Evolutionary conservation across 352 stramenopile genomes (phyloP).

Genomic region (Globisporangium acanthophoron): DNA sequence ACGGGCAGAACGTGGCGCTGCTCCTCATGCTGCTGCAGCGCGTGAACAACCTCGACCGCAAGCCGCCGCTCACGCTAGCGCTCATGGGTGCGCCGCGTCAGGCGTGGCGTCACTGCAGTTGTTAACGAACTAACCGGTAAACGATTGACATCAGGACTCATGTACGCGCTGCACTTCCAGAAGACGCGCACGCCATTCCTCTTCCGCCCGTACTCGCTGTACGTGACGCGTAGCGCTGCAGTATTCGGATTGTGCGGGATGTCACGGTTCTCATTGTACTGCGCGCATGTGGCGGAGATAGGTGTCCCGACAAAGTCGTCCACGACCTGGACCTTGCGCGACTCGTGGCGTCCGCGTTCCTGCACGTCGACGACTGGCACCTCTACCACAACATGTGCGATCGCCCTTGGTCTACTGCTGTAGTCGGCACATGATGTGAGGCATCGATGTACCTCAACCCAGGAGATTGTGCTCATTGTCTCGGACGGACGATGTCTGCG

Average conservation of each 20-base stretch:
- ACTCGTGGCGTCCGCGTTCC: slow-evolving; percentile 64
- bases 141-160: slow-evolving; percentile 20
- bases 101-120: too few relatives aligned
- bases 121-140: background rate
- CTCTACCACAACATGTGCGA: slow-evolving; percentile 89
- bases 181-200: slow-evolving; percentile 25
- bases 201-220: slow-evolving; percentile 48
- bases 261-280: background rate
- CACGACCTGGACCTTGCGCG: slow-evolving; percentile 27
- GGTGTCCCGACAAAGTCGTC: slow-evolving; percentile 62
- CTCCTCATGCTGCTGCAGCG: slow-evolving; percentile 34
- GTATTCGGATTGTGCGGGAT: background rate
- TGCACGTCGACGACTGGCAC: slow-evolving; percentile 83
- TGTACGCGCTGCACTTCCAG: slow-evolving; percentile 59
- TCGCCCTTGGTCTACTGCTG: slow-evolving; percentile 6
- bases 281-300: slow-evolving; percentile 12
- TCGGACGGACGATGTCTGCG: background rate
- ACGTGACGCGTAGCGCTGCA: slow-evolving; percentile 1
- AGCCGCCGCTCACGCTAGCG: slow-evolving; percentile 45
- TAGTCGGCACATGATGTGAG: background rate
- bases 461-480: background rate
- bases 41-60: slow-evolving; percentile 51
- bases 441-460: too few relatives aligned
- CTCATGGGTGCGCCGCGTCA: slow-evolving; percentile 27
- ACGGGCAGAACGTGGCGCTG: slow-evolving; percentile 20